phyloP scores from a whole-genome alignment of 108 stramenopile species.

The Stephanodiscus minutulus region DNA sequence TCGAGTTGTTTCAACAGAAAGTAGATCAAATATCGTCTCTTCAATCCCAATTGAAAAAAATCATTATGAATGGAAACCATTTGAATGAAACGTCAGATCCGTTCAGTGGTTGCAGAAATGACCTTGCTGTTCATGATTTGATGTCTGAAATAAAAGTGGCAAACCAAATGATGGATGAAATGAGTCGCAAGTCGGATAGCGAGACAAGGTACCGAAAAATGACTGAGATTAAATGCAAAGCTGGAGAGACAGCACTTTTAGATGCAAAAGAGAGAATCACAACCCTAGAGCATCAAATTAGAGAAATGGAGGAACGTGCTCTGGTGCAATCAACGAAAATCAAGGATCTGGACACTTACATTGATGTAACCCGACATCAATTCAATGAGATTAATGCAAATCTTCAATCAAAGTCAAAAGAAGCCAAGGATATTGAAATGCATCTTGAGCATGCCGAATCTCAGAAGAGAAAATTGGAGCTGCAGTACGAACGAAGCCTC shows the following conservation, averaged over 20 bases:
- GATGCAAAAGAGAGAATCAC: slow-evolving; percentile 7
- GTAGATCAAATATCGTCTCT: slow-evolving; percentile 16
- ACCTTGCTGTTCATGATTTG: slow-evolving; percentile 8
- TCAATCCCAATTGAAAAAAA: slow-evolving; percentile 1
- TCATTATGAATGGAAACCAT: not conserved
- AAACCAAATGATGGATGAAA: slow-evolving; percentile 6
- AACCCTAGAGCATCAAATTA: slow-evolving; percentile 1
- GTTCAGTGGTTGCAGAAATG: not conserved
- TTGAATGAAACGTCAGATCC: slow-evolving; percentile 5
- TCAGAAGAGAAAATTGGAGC: slow-evolving; percentile 17
- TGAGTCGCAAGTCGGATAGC: not conserved
- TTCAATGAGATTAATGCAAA: not conserved
- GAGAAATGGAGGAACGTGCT: slow-evolving; percentile 9
- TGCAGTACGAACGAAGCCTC: slow-evolving; percentile 23
- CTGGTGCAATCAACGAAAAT: not conserved
- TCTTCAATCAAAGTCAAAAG: not conserved
- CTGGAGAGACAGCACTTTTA: not conserved
- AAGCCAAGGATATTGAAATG: slow-evolving; percentile 1
- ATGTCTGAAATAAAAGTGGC: slow-evolving; percentile 25
- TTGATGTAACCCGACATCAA: not conserved
- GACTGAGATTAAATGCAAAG: slow-evolving; percentile 6
- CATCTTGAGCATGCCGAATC: not conserved
- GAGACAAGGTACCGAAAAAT: not conserved
- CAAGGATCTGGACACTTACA: not conserved
- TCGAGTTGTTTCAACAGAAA: slow-evolving; percentile 12